These are phyloP conservation scores for Calonectria honghensis DNA, from an alignment of 2,329 filamentous ascomycete genomes.

Conservation along the genomic window DNA sequence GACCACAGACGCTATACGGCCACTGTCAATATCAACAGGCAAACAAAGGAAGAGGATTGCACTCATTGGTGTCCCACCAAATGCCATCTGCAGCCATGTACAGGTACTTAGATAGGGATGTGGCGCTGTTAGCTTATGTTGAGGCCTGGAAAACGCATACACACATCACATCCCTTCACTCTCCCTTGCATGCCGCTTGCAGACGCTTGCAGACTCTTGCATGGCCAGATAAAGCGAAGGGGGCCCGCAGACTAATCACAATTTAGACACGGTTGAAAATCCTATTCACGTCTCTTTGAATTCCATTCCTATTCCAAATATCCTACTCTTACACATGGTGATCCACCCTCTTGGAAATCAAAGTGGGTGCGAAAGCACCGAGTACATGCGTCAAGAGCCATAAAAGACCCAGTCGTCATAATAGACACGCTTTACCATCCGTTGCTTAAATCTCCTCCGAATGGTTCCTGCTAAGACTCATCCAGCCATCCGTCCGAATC, in stretches of 20 bases:
- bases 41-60: neutral
- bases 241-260: neutral
- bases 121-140: neutral
- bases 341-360: slow-evolving; percentile 33
- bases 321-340: slow-evolving; percentile 38
- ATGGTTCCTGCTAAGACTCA: slow-evolving; percentile 32
- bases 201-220: too few relatives aligned
- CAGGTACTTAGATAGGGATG: neutral
- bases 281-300: slow-evolving; percentile 32
- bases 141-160: neutral
- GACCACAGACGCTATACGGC: neutral
- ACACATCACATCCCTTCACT: neutral
- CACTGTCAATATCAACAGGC: neutral
- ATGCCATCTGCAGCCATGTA: neutral
- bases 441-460: slow-evolving; percentile 32
- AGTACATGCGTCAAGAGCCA: slow-evolving; percentile 38
- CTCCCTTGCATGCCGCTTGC: neutral
- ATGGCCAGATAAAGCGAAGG: neutral
- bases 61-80: neutral
- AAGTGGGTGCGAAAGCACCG: slow-evolving; percentile 25
- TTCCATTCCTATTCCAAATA: slow-evolving; percentile 37
- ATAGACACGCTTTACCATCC: slow-evolving; percentile 40
- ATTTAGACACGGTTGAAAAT: slow-evolving; percentile 30
- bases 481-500: slow-evolving; percentile 47
- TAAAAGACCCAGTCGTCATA: slow-evolving; percentile 44